Conservation (phyloP, 225 moss, liverwort and hornwort species). For the Bryum argenteum region DNA sequence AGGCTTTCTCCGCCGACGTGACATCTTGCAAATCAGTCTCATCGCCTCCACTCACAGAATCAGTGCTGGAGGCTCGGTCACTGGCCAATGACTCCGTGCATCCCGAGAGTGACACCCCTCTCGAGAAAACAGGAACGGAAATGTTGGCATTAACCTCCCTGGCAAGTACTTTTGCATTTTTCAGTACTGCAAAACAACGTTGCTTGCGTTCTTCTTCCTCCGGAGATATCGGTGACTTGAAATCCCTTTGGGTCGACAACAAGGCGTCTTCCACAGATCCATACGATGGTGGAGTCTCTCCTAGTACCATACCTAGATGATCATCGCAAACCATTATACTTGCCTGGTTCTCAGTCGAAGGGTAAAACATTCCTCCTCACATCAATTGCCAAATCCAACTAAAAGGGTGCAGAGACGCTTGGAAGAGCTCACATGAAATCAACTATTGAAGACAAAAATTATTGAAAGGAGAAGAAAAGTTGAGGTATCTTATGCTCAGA, state of each 20-base stretch:
- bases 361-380: background rate
- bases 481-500: no score
- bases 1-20: background rate
- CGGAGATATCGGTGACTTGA: background rate
- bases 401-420: no score
- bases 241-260: background rate
- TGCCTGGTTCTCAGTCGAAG: background rate
- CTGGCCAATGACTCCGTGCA: slow-evolving; percentile 25
- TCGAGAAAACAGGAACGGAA: slow-evolving; percentile 14
- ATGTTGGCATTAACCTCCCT: slow-evolving; percentile 17
- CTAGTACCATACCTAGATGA: background rate
- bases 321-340: background rate
- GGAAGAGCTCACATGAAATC: no score
- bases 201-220: background rate
- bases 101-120: background rate
- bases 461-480: no score
- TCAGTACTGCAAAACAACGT: slow-evolving; percentile 15
- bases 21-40: slow-evolving; percentile 26
- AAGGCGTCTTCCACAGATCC: slow-evolving; percentile 2
- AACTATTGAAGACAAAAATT: no score
- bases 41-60: slow-evolving; percentile 24
- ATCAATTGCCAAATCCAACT: background rate
- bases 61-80: slow-evolving; percentile 33
- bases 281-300: slow-evolving; percentile 4
- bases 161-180: slow-evolving; percentile 10